Evolutionary conservation across 176 grass and related monocot species (phyloP).

Genomic region (Areca catechu): DNA sequence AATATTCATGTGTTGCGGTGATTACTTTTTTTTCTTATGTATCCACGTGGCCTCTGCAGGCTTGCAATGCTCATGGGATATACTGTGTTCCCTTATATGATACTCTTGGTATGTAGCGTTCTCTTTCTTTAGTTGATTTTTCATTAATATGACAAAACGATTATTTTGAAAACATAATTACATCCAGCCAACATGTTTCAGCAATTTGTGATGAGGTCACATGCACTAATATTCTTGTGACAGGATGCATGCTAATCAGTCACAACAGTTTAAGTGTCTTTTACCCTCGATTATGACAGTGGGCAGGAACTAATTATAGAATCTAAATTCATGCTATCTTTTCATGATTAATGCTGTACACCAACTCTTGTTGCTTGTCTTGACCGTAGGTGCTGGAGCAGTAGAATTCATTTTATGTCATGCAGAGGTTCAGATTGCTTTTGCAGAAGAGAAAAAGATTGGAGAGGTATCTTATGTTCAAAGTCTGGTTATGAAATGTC

Average conservation of each 20-base stretch:
- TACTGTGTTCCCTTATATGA: constrained; percentile 86
- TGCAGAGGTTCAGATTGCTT: constrained; percentile 81
- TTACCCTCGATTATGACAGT: too few species aligned
- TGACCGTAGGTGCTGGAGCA: constrained; percentile 58
- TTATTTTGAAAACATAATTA: too few species aligned
- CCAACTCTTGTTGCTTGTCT: constrained; percentile 1
- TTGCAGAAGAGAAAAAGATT: constrained; percentile 69
- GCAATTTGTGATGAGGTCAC: too few species aligned
- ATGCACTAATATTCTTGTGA: too few species aligned
- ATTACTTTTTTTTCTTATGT: constrained; percentile 11
- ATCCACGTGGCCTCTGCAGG: constrained; percentile 33
- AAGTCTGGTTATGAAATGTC: not conserved
- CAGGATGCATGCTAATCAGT: too few species aligned
- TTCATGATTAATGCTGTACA: too few species aligned
- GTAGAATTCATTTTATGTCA: constrained; percentile 89
- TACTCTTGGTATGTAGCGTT: constrained; percentile 65
- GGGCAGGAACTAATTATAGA: too few species aligned
- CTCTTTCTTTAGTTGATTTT: constrained; percentile 14
- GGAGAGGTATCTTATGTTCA: constrained; percentile 25
- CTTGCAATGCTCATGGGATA: constrained; percentile 81
- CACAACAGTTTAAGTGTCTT: too few species aligned
- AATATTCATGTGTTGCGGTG: not conserved
- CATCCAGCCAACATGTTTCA: too few species aligned
- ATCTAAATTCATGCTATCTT: too few species aligned
- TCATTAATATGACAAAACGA: too few species aligned